Percentiles rank a stretch among this genome's conserved stretches.
phyloP scores from a whole-genome alignment of 805 yeast genomes.

The Lipomyces starkeyi region DNA sequence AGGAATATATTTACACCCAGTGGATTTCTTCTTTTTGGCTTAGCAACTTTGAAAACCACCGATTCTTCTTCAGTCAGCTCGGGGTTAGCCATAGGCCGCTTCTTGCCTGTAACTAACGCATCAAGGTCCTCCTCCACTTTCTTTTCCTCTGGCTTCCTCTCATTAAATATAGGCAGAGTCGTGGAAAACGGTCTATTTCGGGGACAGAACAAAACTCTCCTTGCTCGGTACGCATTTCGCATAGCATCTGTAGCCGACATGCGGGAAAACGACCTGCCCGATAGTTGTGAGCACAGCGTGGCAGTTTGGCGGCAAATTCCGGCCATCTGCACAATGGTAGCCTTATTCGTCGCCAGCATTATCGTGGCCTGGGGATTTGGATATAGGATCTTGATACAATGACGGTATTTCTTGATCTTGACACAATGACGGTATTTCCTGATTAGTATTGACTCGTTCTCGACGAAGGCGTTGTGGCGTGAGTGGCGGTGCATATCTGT shows the following conservation, averaged over 20 bases:
- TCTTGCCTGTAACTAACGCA: conserved; percentile 17
- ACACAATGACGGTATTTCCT: too few relatives aligned
- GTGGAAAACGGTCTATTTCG: conserved; percentile 7
- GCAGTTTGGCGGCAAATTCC: neutral
- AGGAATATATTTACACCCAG: conserved; percentile 19
- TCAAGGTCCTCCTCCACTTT: conserved; percentile 14
- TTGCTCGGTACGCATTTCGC: neutral
- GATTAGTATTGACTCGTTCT: too few relatives aligned
- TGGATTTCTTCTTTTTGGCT: conserved; percentile 15
- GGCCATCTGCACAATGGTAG: neutral
- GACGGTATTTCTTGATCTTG: too few relatives aligned
- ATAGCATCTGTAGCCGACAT: neutral
- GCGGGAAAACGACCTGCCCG: neutral
- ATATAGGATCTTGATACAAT: neutral
- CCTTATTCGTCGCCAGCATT: neutral
- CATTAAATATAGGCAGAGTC: neutral
- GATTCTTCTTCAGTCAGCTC: conserved; percentile 20
- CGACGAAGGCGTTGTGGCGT: neutral
- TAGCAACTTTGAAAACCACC: conserved; percentile 22
- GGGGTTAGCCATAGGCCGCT: conserved; percentile 17
- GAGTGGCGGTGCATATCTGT: neutral
- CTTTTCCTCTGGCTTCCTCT: conserved; percentile 6
- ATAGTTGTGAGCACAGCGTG: neutral
- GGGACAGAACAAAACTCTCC: neutral
- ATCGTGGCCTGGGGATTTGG: neutral